Conservation (phyloP, 2,329 filamentous ascomycete species). For the Neonectria faginata region DNA sequence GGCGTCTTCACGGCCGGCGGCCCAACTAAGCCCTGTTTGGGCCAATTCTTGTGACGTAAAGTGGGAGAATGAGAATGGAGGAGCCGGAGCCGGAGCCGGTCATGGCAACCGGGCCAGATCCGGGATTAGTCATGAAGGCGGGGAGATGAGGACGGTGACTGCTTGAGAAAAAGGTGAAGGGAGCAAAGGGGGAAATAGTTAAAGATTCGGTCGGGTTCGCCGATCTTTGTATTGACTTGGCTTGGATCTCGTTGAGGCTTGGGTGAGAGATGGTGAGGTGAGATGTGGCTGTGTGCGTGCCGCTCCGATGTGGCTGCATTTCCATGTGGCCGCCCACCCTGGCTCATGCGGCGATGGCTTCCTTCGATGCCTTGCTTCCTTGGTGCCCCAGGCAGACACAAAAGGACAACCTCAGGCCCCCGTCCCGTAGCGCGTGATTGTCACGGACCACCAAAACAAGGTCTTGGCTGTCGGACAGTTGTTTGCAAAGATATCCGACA, state of each 20-base stretch:
- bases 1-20: conserved; percentile 19
- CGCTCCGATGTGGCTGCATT: not conserved
- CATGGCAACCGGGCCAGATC: conserved; percentile 13
- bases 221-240: not conserved
- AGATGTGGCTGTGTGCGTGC: conserved; percentile 7
- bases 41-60: conserved; percentile 21
- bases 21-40: conserved; percentile 14
- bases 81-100: conserved; percentile 17
- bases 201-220: not conserved
- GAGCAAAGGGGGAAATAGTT: not conserved
- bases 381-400: not conserved
- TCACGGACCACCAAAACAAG: not conserved
- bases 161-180: not conserved
- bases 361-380: not conserved
- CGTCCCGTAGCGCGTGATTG: not conserved
- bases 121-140: conserved; percentile 4
- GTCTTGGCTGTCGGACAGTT: not conserved
- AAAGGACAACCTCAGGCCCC: not conserved
- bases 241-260: not conserved
- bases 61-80: conserved; percentile 2
- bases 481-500: conserved; percentile 1
- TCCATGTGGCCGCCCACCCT: not conserved
- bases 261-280: not conserved
- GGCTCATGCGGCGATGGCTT: not conserved
- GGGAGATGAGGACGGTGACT: not conserved